Evolutionary conservation across 1,139 yeast species (phyloP).

Genomic region (Pichia sp.): DNA sequence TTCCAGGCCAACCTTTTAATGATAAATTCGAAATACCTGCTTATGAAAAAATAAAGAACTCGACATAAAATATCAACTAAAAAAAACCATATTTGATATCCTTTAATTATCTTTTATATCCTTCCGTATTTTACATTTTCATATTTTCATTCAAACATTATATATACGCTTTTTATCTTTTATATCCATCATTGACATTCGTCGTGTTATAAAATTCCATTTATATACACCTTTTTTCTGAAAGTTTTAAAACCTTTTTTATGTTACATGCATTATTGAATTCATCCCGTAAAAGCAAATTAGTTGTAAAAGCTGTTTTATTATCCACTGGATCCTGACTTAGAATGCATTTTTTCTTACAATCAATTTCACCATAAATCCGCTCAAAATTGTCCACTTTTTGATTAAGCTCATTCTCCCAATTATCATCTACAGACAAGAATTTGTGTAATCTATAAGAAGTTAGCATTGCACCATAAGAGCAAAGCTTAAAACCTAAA

Average conservation of each 20-base stretch:
- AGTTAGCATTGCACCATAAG: background rate
- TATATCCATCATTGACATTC: background rate
- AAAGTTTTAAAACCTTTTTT: constrained; percentile 11
- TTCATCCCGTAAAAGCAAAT: constrained; percentile 1
- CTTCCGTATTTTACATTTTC: no score
- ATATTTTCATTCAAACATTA: no score
- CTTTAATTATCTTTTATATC: no score
- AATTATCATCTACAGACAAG: background rate
- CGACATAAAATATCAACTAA: no score
- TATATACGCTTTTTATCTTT: no score
- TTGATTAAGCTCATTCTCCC: background rate
- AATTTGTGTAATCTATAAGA: background rate
- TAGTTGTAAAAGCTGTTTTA: background rate
- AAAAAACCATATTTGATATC: no score
- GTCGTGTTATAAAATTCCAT: no score
- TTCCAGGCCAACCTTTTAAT: constrained; percentile 69
- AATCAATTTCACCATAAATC: background rate
- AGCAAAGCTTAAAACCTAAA: no score
- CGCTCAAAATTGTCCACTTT: background rate
- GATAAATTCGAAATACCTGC: constrained; percentile 67
- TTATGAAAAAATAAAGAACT: constrained; percentile 38
- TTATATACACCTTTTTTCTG: background rate
- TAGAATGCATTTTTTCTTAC: no score
- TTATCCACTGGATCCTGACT: no score
- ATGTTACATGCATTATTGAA: constrained; percentile 8